A percentile compares a stretch with the other conserved stretches of the same genome.
phyloP scores from a whole-genome alignment of 768 basidiomycete species.

The Fomitopsis serialis region DNA sequence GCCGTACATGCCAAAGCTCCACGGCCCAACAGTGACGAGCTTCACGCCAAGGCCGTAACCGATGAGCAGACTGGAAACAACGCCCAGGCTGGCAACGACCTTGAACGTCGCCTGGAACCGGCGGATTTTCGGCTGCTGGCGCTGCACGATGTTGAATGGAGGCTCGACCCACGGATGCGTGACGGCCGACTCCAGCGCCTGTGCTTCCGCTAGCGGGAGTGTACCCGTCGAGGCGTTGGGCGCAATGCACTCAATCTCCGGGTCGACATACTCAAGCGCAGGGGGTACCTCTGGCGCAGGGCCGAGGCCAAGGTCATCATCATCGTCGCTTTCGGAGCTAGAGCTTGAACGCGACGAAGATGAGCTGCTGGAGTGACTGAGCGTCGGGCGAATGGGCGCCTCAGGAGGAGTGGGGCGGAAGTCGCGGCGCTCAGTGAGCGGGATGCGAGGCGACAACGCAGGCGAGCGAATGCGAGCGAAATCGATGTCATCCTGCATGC shows the following conservation, averaged over 20 bases:
- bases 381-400: background rate
- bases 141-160: conserved; percentile 9
- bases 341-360: conserved; percentile 1
- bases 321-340: conserved; percentile 5
- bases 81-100: conserved; percentile 2
- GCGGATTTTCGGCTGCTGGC: conserved; percentile 1
- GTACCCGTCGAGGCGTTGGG: conserved; percentile 3
- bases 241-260: conserved; percentile 7
- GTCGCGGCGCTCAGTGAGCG: background rate
- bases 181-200: background rate
- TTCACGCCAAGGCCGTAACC: conserved; percentile 9
- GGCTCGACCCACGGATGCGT: conserved; percentile 11
- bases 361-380: background rate
- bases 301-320: conserved; percentile 2
- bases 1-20: conserved; percentile 11
- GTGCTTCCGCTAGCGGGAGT: conserved; percentile 2
- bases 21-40: conserved; percentile 8
- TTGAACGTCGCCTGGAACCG: conserved; percentile 4
- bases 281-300: conserved; percentile 5
- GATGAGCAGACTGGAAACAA: conserved; percentile 5
- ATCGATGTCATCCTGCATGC: conserved; percentile 5
- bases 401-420: background rate
- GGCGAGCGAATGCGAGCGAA: conserved; percentile 8
- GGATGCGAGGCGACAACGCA: background rate
- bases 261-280: conserved; percentile 12